Evolutionary conservation across 192 early-diverging fungal species (phyloP), one percentile per base, ranked within the genome.

Genomic region (Podila verticillata): DNA sequence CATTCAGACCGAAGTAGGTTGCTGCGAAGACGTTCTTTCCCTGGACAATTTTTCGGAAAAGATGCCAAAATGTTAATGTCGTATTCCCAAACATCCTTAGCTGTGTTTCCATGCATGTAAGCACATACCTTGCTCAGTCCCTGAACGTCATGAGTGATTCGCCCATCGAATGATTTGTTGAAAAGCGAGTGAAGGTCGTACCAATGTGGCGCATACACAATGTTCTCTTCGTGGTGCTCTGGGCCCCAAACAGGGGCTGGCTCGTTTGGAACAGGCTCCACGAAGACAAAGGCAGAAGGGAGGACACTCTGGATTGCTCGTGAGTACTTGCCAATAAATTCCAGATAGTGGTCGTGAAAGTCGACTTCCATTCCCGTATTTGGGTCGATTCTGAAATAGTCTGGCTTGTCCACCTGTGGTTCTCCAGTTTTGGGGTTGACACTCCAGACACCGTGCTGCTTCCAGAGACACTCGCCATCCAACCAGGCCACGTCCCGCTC

Each of bases 141-240:
- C 69, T 94, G 93, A 3, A 95, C 94, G 70, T 95, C 93, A 72
- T 94, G 92, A 8, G 94, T 95, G 24, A 95, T 84, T 9, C 85
- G 74, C 8, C 92, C 90, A 58, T 91, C 84, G 56, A 95, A 95
- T 9, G 84, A 83, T 75, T 91, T 89, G 68, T 88, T 85, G 59
- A 95, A 94, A 24, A 95, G 71, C 35, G 90, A 85, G 63, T 95
- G 90, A 7, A 95, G 68, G 68, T 96, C 95, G 73, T 96, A 96
- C 94, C 94, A 96, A 86, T 96, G 95, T 30, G 95, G 95, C 2
- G 94, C 87, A 68, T 90, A 96, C 8, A 94, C 87, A n/a, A 92
- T 71, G 49, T 92, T 87, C 8, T 85, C 66, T 48, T 90, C 74
- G 32, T 89, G 85, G 51, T 87, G 83, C 3, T 48, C 74, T 17